Evolutionary conservation across 2,329 filamentous ascomycete genomes (phyloP).

Genomic region (Ascochyta koolunga): DNA sequence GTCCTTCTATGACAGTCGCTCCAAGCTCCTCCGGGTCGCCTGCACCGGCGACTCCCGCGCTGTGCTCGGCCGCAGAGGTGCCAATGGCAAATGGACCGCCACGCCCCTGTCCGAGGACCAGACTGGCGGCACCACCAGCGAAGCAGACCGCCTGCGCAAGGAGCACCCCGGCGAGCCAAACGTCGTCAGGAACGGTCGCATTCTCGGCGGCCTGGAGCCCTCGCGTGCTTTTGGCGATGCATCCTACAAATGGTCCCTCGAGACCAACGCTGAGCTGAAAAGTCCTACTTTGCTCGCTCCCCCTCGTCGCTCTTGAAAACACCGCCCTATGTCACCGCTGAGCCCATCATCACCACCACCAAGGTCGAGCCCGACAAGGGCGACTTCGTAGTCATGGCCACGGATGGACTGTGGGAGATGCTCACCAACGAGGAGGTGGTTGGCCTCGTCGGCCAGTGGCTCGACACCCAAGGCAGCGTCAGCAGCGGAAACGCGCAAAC

Average conservation of each 20-base stretch:
- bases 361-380: constrained; percentile 87
- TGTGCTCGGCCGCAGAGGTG: constrained; percentile 79
- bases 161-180: constrained; percentile 89
- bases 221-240: constrained; percentile 95
- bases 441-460: constrained; percentile 94
- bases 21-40: constrained; percentile 87
- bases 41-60: constrained; percentile 97
- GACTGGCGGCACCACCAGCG: constrained; percentile 86
- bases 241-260: constrained; percentile 92
- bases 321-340: constrained; percentile 95
- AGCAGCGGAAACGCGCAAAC: constrained; percentile 45
- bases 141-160: constrained; percentile 79
- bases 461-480: constrained; percentile 72
- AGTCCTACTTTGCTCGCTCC: constrained; percentile 84
- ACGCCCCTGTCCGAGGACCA: constrained; percentile 90
- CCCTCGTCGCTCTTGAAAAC: constrained; percentile 81
- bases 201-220: constrained; percentile 90
- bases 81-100: constrained; percentile 89
- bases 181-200: constrained; percentile 86
- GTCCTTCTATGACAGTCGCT: constrained; percentile 91
- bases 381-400: constrained; percentile 95
- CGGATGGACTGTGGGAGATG: constrained; percentile 99
- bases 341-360: constrained; percentile 92
- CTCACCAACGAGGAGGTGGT: constrained; percentile 98
- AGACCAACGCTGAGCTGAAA: constrained; percentile 83